Evolutionary conservation across 2,329 filamentous ascomycete species (phyloP).

Genomic region (Eutypa lata): DNA sequence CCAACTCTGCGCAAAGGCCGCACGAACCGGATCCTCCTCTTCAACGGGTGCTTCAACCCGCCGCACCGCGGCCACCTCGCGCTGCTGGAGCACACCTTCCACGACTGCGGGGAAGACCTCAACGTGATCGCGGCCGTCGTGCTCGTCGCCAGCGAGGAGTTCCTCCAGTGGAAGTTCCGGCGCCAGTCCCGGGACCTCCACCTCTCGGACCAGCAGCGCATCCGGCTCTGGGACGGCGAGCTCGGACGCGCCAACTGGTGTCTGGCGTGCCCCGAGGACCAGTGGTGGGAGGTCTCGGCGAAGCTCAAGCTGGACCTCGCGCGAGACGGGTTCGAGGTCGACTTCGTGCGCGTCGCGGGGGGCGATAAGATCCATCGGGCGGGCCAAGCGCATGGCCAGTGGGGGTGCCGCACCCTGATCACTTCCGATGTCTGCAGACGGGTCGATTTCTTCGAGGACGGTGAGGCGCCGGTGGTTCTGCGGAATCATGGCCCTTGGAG

Average conservation of each 20-base stretch:
- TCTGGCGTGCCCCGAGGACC: conserved; percentile 7
- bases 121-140: conserved; percentile 30
- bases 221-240: conserved; percentile 20
- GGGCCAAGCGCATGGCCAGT: conserved; percentile 3
- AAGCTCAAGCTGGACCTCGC: background rate
- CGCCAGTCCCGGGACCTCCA: conserved; percentile 6
- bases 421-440: conserved; percentile 10
- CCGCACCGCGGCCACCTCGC: conserved; percentile 32
- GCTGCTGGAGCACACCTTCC: conserved; percentile 27
- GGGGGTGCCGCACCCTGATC: conserved; percentile 4
- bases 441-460: conserved; percentile 6
- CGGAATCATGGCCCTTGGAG: conserved; percentile 5
- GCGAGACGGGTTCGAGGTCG: conserved; percentile 1
- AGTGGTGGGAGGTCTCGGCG: background rate
- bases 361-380: conserved; percentile 7
- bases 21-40: conserved; percentile 28
- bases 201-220: conserved; percentile 19
- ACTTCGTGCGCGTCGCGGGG: conserved; percentile 10
- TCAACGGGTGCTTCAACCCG: conserved; percentile 36
- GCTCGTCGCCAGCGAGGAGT: conserved; percentile 20
- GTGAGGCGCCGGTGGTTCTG: background rate
- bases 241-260: conserved; percentile 6
- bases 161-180: conserved; percentile 20
- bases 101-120: conserved; percentile 24
- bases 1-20: conserved; percentile 4